Conservation (phyloP, 2,329 filamentous ascomycete genomes). For the Incumbomyces delicatus region DNA sequence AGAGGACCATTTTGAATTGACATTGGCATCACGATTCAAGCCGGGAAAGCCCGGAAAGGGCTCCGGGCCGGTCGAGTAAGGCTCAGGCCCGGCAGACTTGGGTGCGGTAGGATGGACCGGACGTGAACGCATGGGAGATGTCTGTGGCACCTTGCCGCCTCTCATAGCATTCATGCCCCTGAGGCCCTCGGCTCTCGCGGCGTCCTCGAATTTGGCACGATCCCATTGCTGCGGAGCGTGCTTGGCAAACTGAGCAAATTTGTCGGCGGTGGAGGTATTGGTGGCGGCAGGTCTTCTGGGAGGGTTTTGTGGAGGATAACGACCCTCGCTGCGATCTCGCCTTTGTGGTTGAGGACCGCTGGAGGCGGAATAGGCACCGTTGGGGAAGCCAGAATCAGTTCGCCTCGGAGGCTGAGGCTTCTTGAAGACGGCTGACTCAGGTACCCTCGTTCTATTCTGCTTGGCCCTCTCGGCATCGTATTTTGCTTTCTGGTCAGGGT, state of each 20-base stretch:
- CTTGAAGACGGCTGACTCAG: constrained; percentile 13
- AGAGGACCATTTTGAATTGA: constrained; percentile 43
- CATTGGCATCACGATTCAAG: constrained; percentile 29
- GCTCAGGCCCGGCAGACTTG: constrained; percentile 8
- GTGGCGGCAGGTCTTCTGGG: constrained; percentile 12
- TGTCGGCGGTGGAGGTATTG: constrained; percentile 15
- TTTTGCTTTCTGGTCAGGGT: constrained; percentile 47
- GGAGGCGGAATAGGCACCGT: constrained; percentile 10
- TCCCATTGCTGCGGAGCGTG: constrained; percentile 16
- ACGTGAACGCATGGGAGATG: constrained; percentile 14
- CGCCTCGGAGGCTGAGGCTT: constrained; percentile 9
- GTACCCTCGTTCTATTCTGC: constrained; percentile 11
- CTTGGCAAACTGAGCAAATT: constrained; percentile 18
- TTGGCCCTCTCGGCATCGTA: constrained; percentile 51
- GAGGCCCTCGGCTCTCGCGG: constrained; percentile 16
- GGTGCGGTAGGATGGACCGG: constrained; percentile 16
- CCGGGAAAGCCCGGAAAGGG: constrained; percentile 24
- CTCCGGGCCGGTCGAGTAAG: constrained; percentile 15
- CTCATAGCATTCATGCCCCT: constrained; percentile 18
- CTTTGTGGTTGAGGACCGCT: constrained; percentile 16
- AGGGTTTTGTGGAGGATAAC: constrained; percentile 6
- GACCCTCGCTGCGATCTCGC: constrained; percentile 7
- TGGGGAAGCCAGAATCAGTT: constrained; percentile 1
- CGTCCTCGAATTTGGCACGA: constrained; percentile 15
- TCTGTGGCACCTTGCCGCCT: constrained; percentile 8